Base-by-base conservation (phyloP, 78 protist genomes). In the Planoprotostelium fungivorum region DNA sequence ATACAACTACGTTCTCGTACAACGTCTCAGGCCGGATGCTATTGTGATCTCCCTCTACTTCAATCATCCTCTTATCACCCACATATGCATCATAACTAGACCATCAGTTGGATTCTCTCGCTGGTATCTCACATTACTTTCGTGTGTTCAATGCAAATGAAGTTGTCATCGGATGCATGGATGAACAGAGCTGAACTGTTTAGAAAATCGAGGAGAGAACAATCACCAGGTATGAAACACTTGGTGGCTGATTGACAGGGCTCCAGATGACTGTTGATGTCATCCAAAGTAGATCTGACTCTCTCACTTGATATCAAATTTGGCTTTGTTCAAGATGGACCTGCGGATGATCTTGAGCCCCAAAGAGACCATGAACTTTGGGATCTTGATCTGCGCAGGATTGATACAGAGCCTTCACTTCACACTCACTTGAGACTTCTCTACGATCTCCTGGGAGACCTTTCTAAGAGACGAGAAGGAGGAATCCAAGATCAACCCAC, bases 41-140 rank as follows among this genome's bases (percentile, higher is more conserved):
- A 83, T 95, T 95, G 88, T 95, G 97, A 73, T 93, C 97, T 36
- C 97, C 97, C 29, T 86, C 94, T n/a, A 95, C 87, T 29, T 86
- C 35, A 37, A 95, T 35, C 63, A 93, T 36, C 51, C 94, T 95
- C 51, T 95, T 93, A 36, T 95, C 97, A 38, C 97, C 97, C 31
- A 38, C 87, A 83, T 93, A 95, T 29, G 84, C 89, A 37, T 95
- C 92, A 85, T 1, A 89, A 37, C 36, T 29, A 37, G 29, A 88
- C 0, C 29, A 9, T 38, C 1, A 31, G 1, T 29, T 36, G 25
- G 51, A 87, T 87, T 87, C 35, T 31, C 1, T 87, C 23, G n/a
- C 1, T 35, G 34, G 1, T n/a, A 83, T 88, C 87, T 16, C 84
- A 90, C 73, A 93, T 37, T 86, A 35, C 88, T 10, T 93, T 91